Evolutionary conservation across 495 filamentous ascomycete species (phyloP).

Genomic region (Neurospora sp.): DNA sequence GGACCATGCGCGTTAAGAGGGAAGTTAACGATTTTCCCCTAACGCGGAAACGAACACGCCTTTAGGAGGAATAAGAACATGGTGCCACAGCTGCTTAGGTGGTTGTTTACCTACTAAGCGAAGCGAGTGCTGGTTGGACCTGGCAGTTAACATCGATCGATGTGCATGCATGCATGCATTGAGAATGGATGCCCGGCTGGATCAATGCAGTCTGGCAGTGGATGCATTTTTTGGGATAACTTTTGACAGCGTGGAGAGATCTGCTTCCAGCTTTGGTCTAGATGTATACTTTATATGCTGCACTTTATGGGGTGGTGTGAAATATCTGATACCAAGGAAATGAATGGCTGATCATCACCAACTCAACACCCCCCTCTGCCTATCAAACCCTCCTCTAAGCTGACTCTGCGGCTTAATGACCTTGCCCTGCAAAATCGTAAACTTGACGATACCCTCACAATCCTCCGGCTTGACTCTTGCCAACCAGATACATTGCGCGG

Average conservation of each 20-base stretch:
- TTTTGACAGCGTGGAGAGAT: too few relatives aligned
- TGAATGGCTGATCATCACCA: slow-evolving; percentile 47
- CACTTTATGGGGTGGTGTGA: not conserved
- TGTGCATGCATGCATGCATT: not conserved
- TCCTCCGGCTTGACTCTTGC: slow-evolving; percentile 83
- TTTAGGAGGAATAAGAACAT: too few relatives aligned
- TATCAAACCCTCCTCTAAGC: slow-evolving; percentile 84
- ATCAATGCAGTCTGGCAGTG: not conserved
- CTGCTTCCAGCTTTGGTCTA: too few relatives aligned
- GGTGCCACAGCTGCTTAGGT: not conserved
- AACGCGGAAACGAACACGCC: too few relatives aligned
- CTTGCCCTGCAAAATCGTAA: slow-evolving; percentile 86
- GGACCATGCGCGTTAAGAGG: too few relatives aligned
- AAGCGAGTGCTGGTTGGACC: not conserved
- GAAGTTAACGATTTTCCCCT: too few relatives aligned
- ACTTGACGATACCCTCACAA: slow-evolving; percentile 85
- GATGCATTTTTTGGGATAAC: not conserved
- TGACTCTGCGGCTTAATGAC: slow-evolving; percentile 79
- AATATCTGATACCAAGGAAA: not conserved
- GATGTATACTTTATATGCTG: too few relatives aligned
- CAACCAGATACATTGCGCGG: slow-evolving; percentile 88
- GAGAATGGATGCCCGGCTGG: not conserved
- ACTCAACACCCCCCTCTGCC: slow-evolving; percentile 66
- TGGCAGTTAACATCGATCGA: not conserved
- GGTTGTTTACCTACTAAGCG: not conserved